Base-by-base conservation (phyloP, 75 land plant species). In the Ceratopteris richardii region DNA sequence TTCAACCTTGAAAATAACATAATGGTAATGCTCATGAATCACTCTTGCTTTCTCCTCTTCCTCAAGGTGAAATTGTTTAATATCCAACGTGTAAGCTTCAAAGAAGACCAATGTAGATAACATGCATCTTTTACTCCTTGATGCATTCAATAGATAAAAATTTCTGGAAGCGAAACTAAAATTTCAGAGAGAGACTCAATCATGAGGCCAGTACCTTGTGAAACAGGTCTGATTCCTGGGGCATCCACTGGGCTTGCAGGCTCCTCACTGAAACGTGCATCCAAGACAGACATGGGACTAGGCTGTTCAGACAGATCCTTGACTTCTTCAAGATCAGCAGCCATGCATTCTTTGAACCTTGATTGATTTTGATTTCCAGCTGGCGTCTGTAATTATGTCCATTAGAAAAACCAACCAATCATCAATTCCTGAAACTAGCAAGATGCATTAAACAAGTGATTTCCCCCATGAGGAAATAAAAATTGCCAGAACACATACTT, bases 241-340 rank as follows among this genome's bases (percentile, higher is more conserved):
- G 77, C 83, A 29, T 50, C 66, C 1, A 65, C 64, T 9, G 75
- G 62, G 5, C 80, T 58, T 21, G 69, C 44, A 25, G 71, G 41
- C 24, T 70, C 68, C 44, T 80, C 69, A n/a, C 66, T 43, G 21
- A 44, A 58, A 52, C 80, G 73, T n/a, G 64, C 62, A 70, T 87
- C 80, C 18, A 87, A 81, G 27, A 84, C 85, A 39, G 92, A 87
- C 31, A 84, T 61, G 17, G 92, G 88, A 62, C 92, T 87, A 12
- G 88, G 85, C 31, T 86, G 90, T 48, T 80, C 87, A 36, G 71
- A 9, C 13, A 40, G 13, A 40, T 40, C 42, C 14, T 40, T 56
- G 12, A 24, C 17, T 25, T 10, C 13, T 14, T 40, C 14, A 10
- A 14, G 14, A 40, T 40, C 14, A 14, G 13, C 14, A 14, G 9